Percentiles rank a stretch among this genome's conserved stretches.
Conservation (phyloP, 495 filamentous ascomycete genomes). For the Penicillium psychrofluorescens region DNA sequence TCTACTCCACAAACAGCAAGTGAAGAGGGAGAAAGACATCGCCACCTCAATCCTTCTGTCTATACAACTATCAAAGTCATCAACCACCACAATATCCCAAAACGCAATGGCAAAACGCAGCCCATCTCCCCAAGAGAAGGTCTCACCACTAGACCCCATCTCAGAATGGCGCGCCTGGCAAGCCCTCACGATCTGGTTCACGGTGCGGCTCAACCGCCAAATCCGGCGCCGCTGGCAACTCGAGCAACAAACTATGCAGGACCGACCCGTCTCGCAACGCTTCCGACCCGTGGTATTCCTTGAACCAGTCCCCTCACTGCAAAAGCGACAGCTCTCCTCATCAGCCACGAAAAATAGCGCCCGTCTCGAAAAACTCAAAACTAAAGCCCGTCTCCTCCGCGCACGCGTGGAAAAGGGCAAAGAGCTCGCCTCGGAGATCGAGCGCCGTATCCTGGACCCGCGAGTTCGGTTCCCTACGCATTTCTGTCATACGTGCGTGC, state of each 20-base stretch:
- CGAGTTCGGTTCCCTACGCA: slow-evolving; percentile 12
- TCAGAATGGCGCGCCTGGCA: slow-evolving; percentile 21
- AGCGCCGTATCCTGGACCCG: slow-evolving; percentile 13
- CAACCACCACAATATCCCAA: neutral
- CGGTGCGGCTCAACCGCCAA: slow-evolving; percentile 19
- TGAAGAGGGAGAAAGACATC: too few relatives aligned
- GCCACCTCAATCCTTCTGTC: neutral
- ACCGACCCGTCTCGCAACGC: slow-evolving; percentile 5
- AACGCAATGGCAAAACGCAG: neutral
- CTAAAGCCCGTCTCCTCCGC: slow-evolving; percentile 10
- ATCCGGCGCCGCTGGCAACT: slow-evolving; percentile 17
- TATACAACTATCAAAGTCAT: neutral
- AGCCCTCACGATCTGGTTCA: slow-evolving; percentile 15
- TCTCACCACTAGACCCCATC: slow-evolving; percentile 8
- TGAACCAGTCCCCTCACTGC: slow-evolving; percentile 12
- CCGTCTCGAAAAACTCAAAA: slow-evolving; percentile 1
- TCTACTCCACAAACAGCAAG: too few relatives aligned
- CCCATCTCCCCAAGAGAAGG: neutral
- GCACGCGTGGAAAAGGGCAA: slow-evolving; percentile 22
- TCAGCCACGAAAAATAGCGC: neutral
- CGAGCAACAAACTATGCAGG: slow-evolving; percentile 14
- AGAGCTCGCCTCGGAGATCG: slow-evolving; percentile 18
- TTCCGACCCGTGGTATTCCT: slow-evolving; percentile 16
- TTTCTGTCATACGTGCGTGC: slow-evolving; percentile 21
- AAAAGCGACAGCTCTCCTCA: slow-evolving; percentile 1